These are phyloP conservation scores for Marasmius sp. DNA, from an alignment of 1,284 basidiomycete species.

Conservation along the genomic window DNA sequence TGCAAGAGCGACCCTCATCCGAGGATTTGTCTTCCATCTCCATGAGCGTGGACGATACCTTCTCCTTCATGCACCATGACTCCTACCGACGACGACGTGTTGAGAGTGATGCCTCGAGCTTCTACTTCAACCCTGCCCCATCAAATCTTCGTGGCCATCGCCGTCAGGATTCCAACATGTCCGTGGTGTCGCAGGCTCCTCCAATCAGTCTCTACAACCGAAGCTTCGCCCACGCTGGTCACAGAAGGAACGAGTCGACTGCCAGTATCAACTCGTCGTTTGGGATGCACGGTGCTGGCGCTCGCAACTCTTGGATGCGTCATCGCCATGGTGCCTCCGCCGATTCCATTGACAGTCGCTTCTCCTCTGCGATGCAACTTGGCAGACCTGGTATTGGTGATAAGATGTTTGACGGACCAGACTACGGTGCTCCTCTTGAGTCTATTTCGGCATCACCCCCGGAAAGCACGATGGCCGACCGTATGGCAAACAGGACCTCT, in stretches of 20 bases:
- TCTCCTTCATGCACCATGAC: slow-evolving; percentile 55
- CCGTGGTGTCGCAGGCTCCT: slow-evolving; percentile 52
- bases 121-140: slow-evolving; percentile 57
- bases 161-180: slow-evolving; percentile 43
- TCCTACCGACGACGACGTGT: slow-evolving; percentile 50
- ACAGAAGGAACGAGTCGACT: slow-evolving; percentile 51
- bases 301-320: slow-evolving; percentile 60
- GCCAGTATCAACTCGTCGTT: slow-evolving; percentile 57
- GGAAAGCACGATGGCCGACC: slow-evolving; percentile 31
- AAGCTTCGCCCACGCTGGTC: slow-evolving; percentile 36
- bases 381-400: slow-evolving; percentile 80
- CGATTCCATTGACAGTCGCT: slow-evolving; percentile 68
- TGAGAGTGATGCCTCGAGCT: slow-evolving; percentile 76
- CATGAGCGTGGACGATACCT: slow-evolving; percentile 68
- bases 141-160: slow-evolving; percentile 41
- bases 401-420: slow-evolving; percentile 79
- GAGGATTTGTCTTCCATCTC: slow-evolving; percentile 51
- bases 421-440: slow-evolving; percentile 57
- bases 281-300: slow-evolving; percentile 48
- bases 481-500: slow-evolving; percentile 31
- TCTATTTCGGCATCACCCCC: slow-evolving; percentile 71
- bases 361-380: slow-evolving; percentile 50
- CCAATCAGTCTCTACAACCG: slow-evolving; percentile 74
- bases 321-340: slow-evolving; percentile 60
- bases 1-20: slow-evolving; percentile 52